Evolutionary conservation across 805 yeast genomes (phyloP).

Genomic region (Wickerhamiella kurtzmanii): DNA sequence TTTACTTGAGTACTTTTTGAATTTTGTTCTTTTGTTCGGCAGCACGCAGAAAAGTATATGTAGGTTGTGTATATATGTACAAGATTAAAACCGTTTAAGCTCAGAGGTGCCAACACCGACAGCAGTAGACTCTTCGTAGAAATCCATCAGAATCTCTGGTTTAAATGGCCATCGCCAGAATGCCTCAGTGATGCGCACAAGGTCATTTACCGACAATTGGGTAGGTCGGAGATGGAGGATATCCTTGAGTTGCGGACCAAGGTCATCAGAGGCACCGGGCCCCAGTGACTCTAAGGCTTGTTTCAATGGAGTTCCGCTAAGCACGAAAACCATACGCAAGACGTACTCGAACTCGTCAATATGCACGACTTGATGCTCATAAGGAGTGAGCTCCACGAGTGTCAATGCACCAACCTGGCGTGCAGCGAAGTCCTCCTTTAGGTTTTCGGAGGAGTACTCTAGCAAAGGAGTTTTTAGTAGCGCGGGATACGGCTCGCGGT

Average conservation of each 20-base stretch:
- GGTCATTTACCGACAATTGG: constrained; percentile 43
- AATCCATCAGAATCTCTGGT: constrained; percentile 40
- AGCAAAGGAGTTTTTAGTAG: constrained; percentile 10
- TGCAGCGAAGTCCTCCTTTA: constrained; percentile 13
- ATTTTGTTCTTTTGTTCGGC: too few species aligned
- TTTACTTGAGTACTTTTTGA: too few species aligned
- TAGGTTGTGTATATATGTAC: neutral
- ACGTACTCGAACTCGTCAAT: constrained; percentile 55
- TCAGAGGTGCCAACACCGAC: constrained; percentile 1
- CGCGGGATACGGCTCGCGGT: constrained; percentile 9
- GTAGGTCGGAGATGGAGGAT: constrained; percentile 34
- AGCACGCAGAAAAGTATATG: too few species aligned
- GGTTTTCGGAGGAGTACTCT: constrained; percentile 4
- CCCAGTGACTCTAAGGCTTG: constrained; percentile 48
- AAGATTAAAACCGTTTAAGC: neutral
- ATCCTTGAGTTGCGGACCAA: constrained; percentile 24
- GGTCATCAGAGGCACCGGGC: constrained; percentile 53
- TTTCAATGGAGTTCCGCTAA: constrained; percentile 32
- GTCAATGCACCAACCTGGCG: constrained; percentile 25
- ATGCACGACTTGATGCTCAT: constrained; percentile 29
- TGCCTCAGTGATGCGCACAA: constrained; percentile 34
- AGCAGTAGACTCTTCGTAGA: constrained; percentile 25
- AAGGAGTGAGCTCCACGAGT: constrained; percentile 45
- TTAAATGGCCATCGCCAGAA: constrained; percentile 78
- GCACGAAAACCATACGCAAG: constrained; percentile 43